Evolutionary conservation across 495 filamentous ascomycete genomes (phyloP).

Genomic region (Trichoderma reesei): DNA sequence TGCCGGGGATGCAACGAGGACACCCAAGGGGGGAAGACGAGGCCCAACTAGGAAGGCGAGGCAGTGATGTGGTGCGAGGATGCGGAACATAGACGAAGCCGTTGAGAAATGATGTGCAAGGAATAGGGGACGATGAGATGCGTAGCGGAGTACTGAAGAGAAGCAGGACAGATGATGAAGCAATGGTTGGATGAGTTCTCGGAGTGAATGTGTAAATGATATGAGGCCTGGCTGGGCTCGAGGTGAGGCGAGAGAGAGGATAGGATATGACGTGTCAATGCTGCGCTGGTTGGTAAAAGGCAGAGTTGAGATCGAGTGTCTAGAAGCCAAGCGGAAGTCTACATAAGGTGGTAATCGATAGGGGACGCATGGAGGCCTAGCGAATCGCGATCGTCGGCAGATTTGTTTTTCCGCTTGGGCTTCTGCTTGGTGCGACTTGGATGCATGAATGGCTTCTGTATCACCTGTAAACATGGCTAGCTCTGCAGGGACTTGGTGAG

Average conservation of each 20-base stretch:
- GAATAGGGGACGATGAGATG: not conserved
- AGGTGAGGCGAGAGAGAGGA: not conserved
- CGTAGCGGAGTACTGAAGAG: not conserved
- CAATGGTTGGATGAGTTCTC: no score
- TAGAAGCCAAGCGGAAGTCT: not conserved
- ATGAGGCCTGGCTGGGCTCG: no score
- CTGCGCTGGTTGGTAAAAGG: not conserved
- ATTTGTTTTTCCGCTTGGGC: slow-evolving; percentile 2
- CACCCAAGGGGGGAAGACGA: not conserved
- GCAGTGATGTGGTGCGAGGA: slow-evolving; percentile 3
- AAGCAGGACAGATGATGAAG: not conserved
- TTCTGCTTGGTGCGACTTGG: not conserved
- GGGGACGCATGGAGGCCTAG: not conserved
- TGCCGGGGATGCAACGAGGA: not conserved
- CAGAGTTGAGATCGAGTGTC: not conserved
- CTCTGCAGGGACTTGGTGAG: no score
- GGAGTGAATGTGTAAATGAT: no score
- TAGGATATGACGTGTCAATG: slow-evolving; percentile 2
- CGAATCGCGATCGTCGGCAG: not conserved
- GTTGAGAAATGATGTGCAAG: not conserved
- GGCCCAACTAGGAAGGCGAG: slow-evolving; percentile 8
- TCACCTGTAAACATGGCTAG: no score
- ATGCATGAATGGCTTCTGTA: no score
- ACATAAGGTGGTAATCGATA: not conserved
- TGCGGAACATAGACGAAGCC: not conserved